Conservation (phyloP, 2,329 filamentous ascomycete species). For the Orbilia oligospora region DNA sequence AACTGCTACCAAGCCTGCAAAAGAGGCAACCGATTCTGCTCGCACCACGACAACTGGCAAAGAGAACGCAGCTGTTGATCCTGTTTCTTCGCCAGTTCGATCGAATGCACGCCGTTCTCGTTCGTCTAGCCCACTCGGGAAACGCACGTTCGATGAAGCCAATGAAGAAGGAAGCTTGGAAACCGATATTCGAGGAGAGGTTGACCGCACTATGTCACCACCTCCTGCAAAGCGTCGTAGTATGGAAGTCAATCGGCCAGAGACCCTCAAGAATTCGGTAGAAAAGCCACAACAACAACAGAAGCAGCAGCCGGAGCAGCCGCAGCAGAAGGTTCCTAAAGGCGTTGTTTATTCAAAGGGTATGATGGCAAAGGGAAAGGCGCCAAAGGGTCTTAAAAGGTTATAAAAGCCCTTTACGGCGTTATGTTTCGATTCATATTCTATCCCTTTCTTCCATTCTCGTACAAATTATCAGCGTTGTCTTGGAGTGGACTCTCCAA, state of each 20-base stretch:
- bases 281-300: slow-evolving; percentile 16
- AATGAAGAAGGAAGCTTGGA: slow-evolving; percentile 57
- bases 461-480: slow-evolving; percentile 27
- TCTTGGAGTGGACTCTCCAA: neutral
- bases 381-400: slow-evolving; percentile 51
- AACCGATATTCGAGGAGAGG: slow-evolving; percentile 51
- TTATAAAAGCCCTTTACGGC: slow-evolving; percentile 33
- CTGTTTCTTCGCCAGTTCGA: slow-evolving; percentile 20
- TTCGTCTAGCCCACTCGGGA: slow-evolving; percentile 59
- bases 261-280: slow-evolving; percentile 15
- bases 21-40: slow-evolving; percentile 38
- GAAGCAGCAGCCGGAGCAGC: slow-evolving; percentile 7
- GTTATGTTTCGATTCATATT: slow-evolving; percentile 9
- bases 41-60: slow-evolving; percentile 32
- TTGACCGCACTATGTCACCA: slow-evolving; percentile 55
- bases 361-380: slow-evolving; percentile 40
- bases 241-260: slow-evolving; percentile 49
- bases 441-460: slow-evolving; percentile 23
- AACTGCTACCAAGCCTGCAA: slow-evolving; percentile 20
- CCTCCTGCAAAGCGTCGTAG: slow-evolving; percentile 52
- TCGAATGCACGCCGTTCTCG: slow-evolving; percentile 35
- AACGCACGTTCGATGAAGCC: slow-evolving; percentile 59
- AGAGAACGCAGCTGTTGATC: slow-evolving; percentile 36
- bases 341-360: slow-evolving; percentile 53
- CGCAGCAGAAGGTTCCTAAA: slow-evolving; percentile 42